Base-by-base conservation (phyloP, 176 grass and related monocot genomes). In the Tillandsia fasciculata region DNA sequence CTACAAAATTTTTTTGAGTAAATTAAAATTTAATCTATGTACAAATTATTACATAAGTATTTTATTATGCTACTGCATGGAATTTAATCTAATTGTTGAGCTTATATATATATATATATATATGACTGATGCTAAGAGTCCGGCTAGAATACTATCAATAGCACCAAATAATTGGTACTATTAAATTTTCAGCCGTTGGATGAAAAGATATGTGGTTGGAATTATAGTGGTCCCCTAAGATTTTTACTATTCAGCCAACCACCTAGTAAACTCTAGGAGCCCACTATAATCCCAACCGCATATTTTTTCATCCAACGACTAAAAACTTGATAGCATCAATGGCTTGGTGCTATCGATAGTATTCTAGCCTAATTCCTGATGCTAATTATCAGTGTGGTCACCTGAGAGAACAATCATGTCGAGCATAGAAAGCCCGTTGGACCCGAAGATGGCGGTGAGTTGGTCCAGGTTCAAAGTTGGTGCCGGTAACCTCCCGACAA, bases 371-470 rank as follows among this genome's bases (percentile, higher is more conserved):
- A n/a, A n/a, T n/a, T n/a, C n/a, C 28, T 67, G 33, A 2, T 8
- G 12, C 14, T 48, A 67, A 10, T 20, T 20, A 20, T 15, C 33
- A 42, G 0, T 7, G 12, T 27, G 9, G 20, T 26, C 48, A 87
- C 90, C 90, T 64, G 90, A 94, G 72, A 94, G 90, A 1, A 83
- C 83, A 66, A 94, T 81, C 86, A 94, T 81, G 66, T 94, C 90
- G 8, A 74, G 28, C 73, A 67, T 51, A 12, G 64, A 79, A 6
- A 94, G 80, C 22, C 83, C 81, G 51, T 94, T 83, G 49, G 71
- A 52, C 26, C 56, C 66, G 72, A 94, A 94, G n/a, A 83, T 20
- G 10, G 53, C 15, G 13, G 70, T 87, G 8, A 94, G 90, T 48
- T 77, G 69, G 20, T 74, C 67, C 28, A 94, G 70, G 74, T 81